Evolutionary conservation across 202 grass and related monocot species (phyloP).

Genomic region (Musa balbisiana): DNA sequence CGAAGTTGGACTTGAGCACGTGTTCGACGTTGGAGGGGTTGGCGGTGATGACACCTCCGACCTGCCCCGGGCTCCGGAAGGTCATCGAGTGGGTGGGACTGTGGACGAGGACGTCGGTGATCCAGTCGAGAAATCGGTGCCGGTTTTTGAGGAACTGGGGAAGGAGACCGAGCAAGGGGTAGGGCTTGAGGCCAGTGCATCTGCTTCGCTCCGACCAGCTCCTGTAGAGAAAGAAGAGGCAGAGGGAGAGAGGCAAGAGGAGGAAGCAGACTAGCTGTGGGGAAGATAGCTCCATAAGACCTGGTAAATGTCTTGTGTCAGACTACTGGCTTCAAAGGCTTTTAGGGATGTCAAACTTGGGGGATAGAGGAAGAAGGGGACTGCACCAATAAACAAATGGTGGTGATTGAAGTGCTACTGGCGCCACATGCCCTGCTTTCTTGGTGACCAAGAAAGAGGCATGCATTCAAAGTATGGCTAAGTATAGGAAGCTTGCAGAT

Average conservation of each 20-base stretch:
- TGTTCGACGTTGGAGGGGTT: slow-evolving; percentile 31
- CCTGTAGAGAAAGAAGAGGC: not conserved
- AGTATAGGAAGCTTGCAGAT: too few species aligned
- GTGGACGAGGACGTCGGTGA: not conserved
- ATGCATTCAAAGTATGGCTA: too few species aligned
- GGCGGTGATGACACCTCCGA: not conserved
- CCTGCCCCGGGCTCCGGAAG: not conserved
- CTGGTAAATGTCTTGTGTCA: too few species aligned
- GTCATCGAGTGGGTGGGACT: not conserved
- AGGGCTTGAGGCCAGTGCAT: not conserved
- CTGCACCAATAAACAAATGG: too few species aligned
- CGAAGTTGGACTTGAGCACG: not conserved
- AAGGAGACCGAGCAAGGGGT: slow-evolving; percentile 1
- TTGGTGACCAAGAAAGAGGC: too few species aligned
- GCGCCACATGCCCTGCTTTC: too few species aligned
- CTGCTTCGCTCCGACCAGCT: too few species aligned
- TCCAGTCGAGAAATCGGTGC: slow-evolving; percentile 7
- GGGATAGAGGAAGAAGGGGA: too few species aligned
- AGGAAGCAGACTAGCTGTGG: not conserved
- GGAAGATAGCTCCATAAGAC: not conserved
- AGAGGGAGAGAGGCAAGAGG: not conserved
- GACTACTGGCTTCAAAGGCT: too few species aligned
- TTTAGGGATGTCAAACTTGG: too few species aligned
- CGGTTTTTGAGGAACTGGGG: not conserved
- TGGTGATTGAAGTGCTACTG: too few species aligned